Base-by-base conservation (phyloP, 176 grass and related monocot genomes). In the Poa pratensis region DNA sequence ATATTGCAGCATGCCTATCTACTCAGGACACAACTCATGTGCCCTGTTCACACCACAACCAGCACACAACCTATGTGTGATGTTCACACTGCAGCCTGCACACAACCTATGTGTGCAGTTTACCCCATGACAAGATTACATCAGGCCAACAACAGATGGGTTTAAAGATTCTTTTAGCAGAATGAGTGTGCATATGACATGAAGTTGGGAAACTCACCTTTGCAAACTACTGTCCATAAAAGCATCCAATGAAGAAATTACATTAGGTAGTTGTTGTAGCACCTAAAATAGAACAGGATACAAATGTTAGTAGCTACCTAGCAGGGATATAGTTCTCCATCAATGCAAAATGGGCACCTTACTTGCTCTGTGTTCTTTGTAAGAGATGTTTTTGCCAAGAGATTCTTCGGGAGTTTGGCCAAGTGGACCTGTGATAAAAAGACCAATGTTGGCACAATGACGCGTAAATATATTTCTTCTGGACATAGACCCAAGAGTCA, bases 181-280 rank as follows among this genome's bases (percentile, higher is more conserved):
- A 84, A 70, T 69, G 26, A 61, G 65, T 42, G 22, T 71, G 32
- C 30, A 73, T 54, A 70, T 26, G 24, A 15, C 57, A 66, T 59
- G 51, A 71, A 80, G 12, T 49, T 42, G 7, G 55, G 82, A 65
- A 9, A 48, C 66, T 53, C 71, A 98, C 96, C 91, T 98, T 73
- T 94, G 85, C 78, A 98, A 98, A 81, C 89, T 92, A 82, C 69
- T 86, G 23, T 98, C 96, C 83, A 90, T 95, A 78, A 94, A 94
- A 43, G 89, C 91, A 93, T 98, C 96, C 86, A 98, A 83, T 19
- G 91, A 95, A 71, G 93, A 95, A 87, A 98, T 90, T 61, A 98
- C 90, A 73, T 65, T 78, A 62, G 96, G 96, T 57, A 98, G 73
- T 20, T 95, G 91, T 28, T 98, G 90, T 48, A 87, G 48, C 30